Evolutionary conservation across 352 stramenopile species (phyloP), one percentile per base, ranked within the genome.

Genomic region (Phytophthora pluvialis): DNA sequence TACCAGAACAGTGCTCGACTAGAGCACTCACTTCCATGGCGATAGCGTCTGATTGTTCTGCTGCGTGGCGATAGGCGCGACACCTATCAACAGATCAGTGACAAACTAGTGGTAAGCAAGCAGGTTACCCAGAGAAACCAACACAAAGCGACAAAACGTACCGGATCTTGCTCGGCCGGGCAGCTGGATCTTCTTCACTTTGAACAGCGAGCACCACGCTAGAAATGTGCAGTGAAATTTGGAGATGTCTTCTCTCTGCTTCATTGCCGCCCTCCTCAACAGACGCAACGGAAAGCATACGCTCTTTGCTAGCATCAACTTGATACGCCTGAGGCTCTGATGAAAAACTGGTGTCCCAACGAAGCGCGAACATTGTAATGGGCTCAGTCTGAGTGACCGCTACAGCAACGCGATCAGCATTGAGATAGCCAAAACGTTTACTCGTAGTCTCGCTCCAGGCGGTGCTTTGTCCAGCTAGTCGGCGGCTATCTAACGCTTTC

Each of bases 1-100:
- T 10, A 7, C 47, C 56, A 36, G 45, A 40, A 32, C 82, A 91
- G 13, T 76, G 53, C 40, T 91, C 80, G 7, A 89, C 61, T 11
- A 35, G 33, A 15, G 43, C 53, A 32, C 53, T 72, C 15, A 72
- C 62, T 72, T 88, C 76, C 18, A 89, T 55, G 4, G 74, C 59
- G 7, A 64, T 44, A 18, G 48, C n/a, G 5, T 40, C 48, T 3
- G 55, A 53, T 58, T 35, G 42, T 32, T 57, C n/a, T 31, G 45
- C 16, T 29, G 42, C 13, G 32, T 80, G 60, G 5, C 55, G 75
- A 56, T 78, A 78, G 12, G 83, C 57, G 8, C 75, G 73, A 43
- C 77, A 86, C 12, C 77, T 86, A 63, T 67, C 16, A 47, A 55
- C 5, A 45, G 21, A 61, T 47, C 10, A 49, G 40, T 39, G 11